phyloP scores from a whole-genome alignment of 2,329 filamentous ascomycete species.

The Penicillium sumatraense region DNA sequence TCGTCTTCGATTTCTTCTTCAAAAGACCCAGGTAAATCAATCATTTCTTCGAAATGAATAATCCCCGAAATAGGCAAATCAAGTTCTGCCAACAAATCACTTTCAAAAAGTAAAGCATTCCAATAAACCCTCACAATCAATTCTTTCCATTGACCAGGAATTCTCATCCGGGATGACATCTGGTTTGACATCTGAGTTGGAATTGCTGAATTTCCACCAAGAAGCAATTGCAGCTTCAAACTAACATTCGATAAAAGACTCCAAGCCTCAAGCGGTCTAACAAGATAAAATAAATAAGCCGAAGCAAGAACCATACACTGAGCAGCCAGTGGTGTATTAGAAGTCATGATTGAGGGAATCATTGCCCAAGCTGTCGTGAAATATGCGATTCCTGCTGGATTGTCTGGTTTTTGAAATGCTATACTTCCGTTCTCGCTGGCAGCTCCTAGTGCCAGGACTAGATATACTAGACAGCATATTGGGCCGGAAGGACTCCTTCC shows the following conservation, averaged over 20 bases:
- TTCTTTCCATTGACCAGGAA: conserved; percentile 72
- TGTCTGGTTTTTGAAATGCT: conserved; percentile 71
- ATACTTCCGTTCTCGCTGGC: conserved; percentile 78
- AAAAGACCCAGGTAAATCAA: conserved; percentile 78
- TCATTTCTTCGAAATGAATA: conserved; percentile 79
- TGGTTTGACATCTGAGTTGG: too few species aligned
- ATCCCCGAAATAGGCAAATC: conserved; percentile 83
- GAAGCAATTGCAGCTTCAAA: conserved; percentile 77
- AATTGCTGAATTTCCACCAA: too few species aligned
- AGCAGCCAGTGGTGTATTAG: conserved; percentile 75
- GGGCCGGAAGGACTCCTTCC: too few species aligned
- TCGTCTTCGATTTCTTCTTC: conserved; percentile 67
- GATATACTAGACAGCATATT: conserved; percentile 79
- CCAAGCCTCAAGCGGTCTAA: conserved; percentile 83
- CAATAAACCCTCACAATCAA: conserved; percentile 80
- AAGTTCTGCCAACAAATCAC: conserved; percentile 76
- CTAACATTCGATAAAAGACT: conserved; percentile 77
- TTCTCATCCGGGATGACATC: too few species aligned
- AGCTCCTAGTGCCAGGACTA: conserved; percentile 77
- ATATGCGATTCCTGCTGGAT: conserved; percentile 75
- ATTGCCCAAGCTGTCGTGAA: conserved; percentile 81
- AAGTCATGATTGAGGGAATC: conserved; percentile 77
- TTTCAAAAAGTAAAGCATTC: conserved; percentile 82
- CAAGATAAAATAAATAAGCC: conserved; percentile 81
- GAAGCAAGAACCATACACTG: conserved; percentile 82